Base-by-base conservation (phyloP, 371 early-diverging fungal genomes). In the Mucor saturninus region DNA sequence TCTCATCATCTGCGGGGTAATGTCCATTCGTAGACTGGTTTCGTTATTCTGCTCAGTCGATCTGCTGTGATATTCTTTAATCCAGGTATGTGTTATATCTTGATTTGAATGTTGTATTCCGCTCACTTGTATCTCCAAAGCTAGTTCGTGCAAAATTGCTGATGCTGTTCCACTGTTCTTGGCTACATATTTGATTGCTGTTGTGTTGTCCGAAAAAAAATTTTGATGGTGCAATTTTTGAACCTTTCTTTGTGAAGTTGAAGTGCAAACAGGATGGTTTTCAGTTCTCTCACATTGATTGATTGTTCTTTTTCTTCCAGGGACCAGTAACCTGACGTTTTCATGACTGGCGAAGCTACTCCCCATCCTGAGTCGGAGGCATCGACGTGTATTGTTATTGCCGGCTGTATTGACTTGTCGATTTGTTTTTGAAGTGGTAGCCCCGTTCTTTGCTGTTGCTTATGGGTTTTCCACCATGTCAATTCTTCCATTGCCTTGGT, bases 271-370 rank as follows among this genome's bases (percentile, higher is more conserved):
- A 31, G 35, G 28, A 73, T 64, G 1, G 67, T 52, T 30, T 35
- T 38, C 32, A 73, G 38, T 32, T 69, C 69, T 26, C 68, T 38
- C 3, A 69, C 73, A 13, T 68, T 73, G 10, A 64, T 67, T 0
- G 64, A 66, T 2, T 39, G 1, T 26, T 49, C 46, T 45, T 32
- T 54, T 54, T 69, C 67, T 14, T 8, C 21, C 13, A 32, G 2
- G 0, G 46, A 58, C 74, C 69, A 69, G 28, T 49, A 67, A 5
- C 69, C 68, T 1, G 37, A 40, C 6, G 63, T 62, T 10, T 54
- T 26, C 0, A 62, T 50, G 2, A 43, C 1, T 21, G 2, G 13
- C 2, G 5, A 56, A 62, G n/a, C 39, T 46, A 67, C 50, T 45
- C 67, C 62, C 62, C 67, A 67, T 29, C 62, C 62, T 14, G 32